Evolutionary conservation across 495 filamentous ascomycete species (phyloP), one percentile per base, ranked within the genome.

Genomic region (Penicillium flavigenum): DNA sequence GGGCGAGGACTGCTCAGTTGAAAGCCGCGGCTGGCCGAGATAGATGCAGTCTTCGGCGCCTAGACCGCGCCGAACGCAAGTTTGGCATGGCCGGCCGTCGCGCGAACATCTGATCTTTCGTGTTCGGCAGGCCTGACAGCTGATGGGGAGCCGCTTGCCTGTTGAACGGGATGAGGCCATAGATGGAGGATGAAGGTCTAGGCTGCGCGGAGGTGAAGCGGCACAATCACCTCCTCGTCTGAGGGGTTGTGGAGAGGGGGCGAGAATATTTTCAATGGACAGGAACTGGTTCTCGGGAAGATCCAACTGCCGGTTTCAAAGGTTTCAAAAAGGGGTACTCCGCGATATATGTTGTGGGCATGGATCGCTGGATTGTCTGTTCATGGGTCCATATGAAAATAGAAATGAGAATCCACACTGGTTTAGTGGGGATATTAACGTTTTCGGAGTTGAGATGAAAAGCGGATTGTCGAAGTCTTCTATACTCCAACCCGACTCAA

Each of bases 1-100:
- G 7, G 67, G 31, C 10, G 64, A 56, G 2, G 62, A 45, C 42
- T 70, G 70, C 16, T 75, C 72, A 7, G 68, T 65, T 51, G 72
- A 74, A 16, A 76, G 60, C 29, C 74, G 60, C 7, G 74, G 74
- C 34, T 74, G 74, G 29, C 74, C 72, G 14, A 76, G 65, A 29
- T 76, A 76, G 57, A 76, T 64, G 43, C 74, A 76, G 57, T 76
- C 74, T 50, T 76, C 71, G 7, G 74, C 72, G 14, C 71, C 71
- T 7, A 76, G 60, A 8, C 74, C 74, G 14, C 74, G 67, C 9
- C 72, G 69, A 4, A 75, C 68, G 59, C 74, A 76, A 1, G 74
- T 76, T 42, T 75, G 71, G 32, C 74, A 76, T 19, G 74, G 74
- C 14, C 74, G 66, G 17, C 71, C 71, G 57, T 76, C 74, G 11